Base-by-base conservation (phyloP, 352 stramenopile species). In the Pythium rishiriense region DNA sequence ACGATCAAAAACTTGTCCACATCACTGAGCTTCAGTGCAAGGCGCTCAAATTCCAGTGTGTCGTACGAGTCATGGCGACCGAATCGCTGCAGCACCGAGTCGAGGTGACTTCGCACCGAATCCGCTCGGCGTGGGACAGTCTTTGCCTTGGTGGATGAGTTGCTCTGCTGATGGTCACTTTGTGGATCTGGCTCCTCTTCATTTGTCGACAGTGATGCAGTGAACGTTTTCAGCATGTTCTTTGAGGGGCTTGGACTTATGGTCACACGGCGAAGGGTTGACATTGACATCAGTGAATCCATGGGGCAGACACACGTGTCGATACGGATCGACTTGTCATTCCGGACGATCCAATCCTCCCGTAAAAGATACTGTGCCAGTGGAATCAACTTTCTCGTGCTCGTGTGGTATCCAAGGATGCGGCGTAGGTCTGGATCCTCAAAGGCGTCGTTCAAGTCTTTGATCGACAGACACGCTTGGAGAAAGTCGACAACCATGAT, bases 361-460 rank as follows among this genome's bases (percentile, higher is more conserved):
- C 25, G 50, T 1, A 58, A 22, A 17, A 58, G 31, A 58, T 58
- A 22, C 39, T 43, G 53, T 6, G 53, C 42, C 17, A 60, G 53
- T 51, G 53, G 39, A 12, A 49, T 31, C 4, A 60, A 37, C 39
- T 35, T 22, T 3, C 42, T 21, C 7, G 53, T 51, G 17, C 21
- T 26, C 8, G 14, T 41, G 0, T 25, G 11, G 6, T 35, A 0
- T 12, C 53, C 53, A 1, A 60, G 22, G 83, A 69, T 66, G 83
- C 85, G 47, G 50, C 55, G 62, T 78, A 87, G 64, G 70, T 90
- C 57, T 84, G 76, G 35, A 87, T 87, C 78, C 83, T 88, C 81
- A 73, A 87, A 45, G 5, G 21, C 43, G 19, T 49, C 33, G 66
- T 58, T 50, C 11, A 59, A 37, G 29, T 66, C 58, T 52, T 61